Base-by-base conservation (phyloP, 2,329 filamentous ascomycete genomes). In the Mariannaea sp. region DNA sequence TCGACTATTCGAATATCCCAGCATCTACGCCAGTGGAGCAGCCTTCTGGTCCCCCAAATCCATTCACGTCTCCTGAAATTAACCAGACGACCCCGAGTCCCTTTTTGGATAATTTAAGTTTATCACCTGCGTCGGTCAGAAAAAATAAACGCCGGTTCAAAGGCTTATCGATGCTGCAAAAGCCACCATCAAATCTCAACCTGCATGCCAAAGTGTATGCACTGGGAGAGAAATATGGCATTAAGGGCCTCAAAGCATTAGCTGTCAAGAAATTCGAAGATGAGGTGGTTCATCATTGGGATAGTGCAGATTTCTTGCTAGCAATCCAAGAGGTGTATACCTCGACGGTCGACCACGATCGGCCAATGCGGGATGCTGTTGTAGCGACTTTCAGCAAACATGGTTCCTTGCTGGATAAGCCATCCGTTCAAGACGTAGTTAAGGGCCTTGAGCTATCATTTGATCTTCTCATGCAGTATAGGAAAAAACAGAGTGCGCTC, bases 381-480 rank as follows among this genome's bases (percentile, higher is more conserved):
- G 41, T 59, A 2, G 19, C 10, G 14, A 53, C 50, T 1, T 19
- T 48, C 5, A 16, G 22, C 13, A 13, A 22, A 13, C 50, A 53
- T n/a, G 26, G 14, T 17, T 5, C 29, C 17, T 53, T 53, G 29
- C 9, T 47, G 30, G 49, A 53, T n/a, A 47, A 53, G 5, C 3
- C 16, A 5, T 13, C 27, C 3, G 43, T 47, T 20, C 49, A 47
- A 12, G 43, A 47, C 9, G 49, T 47, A 3, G 29, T 47, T 2
- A 53, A 35, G 20, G 22, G 14, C 29, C 42, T 42, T 10, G 22
- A 30, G 14, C 24, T 53, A 10, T 35, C 35, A 5, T 41, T 53
- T 17, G 49, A 53, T 17, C n/a, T 53, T 40, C 43, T 53, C 7
- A 41, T 41, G 26, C 35, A 53, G n/a, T n/a, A n/a, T n/a, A n/a